Evolutionary conservation across 1,139 yeast species (phyloP).

Genomic region (Scheffersomyces quercinus): DNA sequence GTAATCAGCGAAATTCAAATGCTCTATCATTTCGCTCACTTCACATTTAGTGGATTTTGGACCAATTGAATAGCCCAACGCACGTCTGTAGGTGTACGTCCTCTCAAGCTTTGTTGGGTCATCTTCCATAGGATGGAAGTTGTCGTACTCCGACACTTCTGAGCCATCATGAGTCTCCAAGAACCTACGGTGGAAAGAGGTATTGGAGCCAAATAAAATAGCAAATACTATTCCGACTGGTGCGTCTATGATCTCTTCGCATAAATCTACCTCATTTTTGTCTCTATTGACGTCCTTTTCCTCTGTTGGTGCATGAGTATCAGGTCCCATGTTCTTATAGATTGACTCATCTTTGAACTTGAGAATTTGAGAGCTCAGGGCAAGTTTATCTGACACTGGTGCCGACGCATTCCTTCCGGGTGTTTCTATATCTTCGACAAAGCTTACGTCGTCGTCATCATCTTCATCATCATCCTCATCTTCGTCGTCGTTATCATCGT

Average conservation of each 20-base stretch:
- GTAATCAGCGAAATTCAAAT: slow-evolving; percentile 38
- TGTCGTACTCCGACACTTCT: slow-evolving; percentile 42
- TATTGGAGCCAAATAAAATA: slow-evolving; percentile 48
- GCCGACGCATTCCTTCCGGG: background rate
- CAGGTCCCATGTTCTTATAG: slow-evolving; percentile 45
- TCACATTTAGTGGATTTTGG: slow-evolving; percentile 58
- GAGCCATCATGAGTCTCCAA: slow-evolving; percentile 49
- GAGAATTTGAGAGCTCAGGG: slow-evolving; percentile 14
- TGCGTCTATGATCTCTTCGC: slow-evolving; percentile 37
- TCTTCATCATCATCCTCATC: background rate
- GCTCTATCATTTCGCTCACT: slow-evolving; percentile 46
- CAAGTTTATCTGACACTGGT: background rate
- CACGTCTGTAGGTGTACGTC: slow-evolving; percentile 43
- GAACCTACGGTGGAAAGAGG: slow-evolving; percentile 39
- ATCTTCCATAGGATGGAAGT: slow-evolving; percentile 35
- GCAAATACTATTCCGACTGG: slow-evolving; percentile 54
- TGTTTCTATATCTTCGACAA: background rate
- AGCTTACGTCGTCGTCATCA: slow-evolving; percentile 4
- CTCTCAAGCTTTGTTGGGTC: slow-evolving; percentile 36
- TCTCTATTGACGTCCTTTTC: slow-evolving; percentile 15
- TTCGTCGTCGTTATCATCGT: slow-evolving; percentile 3
- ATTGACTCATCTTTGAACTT: slow-evolving; percentile 31
- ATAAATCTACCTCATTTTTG: slow-evolving; percentile 33
- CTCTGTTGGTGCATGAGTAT: slow-evolving; percentile 34
- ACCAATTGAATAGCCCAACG: slow-evolving; percentile 55